These are phyloP conservation scores for Trametes pubescens DNA, from an alignment of 1,284 basidiomycete species.

Conservation along the genomic window DNA sequence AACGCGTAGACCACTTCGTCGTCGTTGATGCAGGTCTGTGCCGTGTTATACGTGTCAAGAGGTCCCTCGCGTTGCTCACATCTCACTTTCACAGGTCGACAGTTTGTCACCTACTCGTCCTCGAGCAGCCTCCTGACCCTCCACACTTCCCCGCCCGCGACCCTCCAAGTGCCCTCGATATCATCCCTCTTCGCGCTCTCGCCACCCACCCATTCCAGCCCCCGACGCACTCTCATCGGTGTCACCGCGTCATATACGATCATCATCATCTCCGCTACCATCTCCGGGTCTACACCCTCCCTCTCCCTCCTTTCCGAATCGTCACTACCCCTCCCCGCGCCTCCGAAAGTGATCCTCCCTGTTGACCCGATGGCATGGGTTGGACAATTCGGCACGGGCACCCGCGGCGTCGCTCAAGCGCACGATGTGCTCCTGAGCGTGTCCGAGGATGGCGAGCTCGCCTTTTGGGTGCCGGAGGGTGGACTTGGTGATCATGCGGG, in stretches of 20 bases:
- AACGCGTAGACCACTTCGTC: slow-evolving; percentile 64
- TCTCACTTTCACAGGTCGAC: slow-evolving; percentile 36
- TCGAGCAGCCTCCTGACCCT: slow-evolving; percentile 54
- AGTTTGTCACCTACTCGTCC: slow-evolving; percentile 58
- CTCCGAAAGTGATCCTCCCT: slow-evolving; percentile 70
- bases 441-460: slow-evolving; percentile 74
- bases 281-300: slow-evolving; percentile 34
- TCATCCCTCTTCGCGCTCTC: slow-evolving; percentile 66
- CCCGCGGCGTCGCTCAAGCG: slow-evolving; percentile 47
- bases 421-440: slow-evolving; percentile 85
- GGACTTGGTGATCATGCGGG: slow-evolving; percentile 8
- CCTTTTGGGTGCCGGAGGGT: slow-evolving; percentile 83
- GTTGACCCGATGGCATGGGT: slow-evolving; percentile 95
- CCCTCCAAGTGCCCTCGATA: slow-evolving; percentile 58
- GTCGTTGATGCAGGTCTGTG: slow-evolving; percentile 67
- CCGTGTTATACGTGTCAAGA: background rate
- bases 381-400: slow-evolving; percentile 45
- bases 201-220: slow-evolving; percentile 32
- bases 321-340: slow-evolving; percentile 56
- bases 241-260: slow-evolving; percentile 35
- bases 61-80: background rate
- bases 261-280: slow-evolving; percentile 32
- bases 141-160: slow-evolving; percentile 55
- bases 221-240: slow-evolving; percentile 43
- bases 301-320: slow-evolving; percentile 54